A percentile compares a stretch with the other conserved stretches of the same genome.
Evolutionary conservation across 768 basidiomycete species (phyloP).

Genomic region (Mycena amicta): DNA sequence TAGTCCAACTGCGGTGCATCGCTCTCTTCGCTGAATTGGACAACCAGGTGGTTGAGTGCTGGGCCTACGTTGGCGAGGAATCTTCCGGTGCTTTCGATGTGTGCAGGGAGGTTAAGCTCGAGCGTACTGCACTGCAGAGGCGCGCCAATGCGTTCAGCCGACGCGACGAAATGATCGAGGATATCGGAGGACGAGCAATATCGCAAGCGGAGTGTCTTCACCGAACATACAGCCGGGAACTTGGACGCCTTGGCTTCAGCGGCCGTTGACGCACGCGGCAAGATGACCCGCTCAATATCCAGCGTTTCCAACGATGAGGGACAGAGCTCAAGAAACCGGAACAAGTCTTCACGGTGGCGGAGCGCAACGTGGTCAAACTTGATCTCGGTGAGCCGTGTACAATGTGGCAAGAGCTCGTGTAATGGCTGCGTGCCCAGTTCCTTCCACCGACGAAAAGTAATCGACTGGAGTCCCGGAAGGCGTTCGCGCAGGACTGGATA

Average conservation of each 20-base stretch:
- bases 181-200: not conserved
- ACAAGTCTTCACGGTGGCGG: not conserved
- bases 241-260: too few relatives aligned
- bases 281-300: not conserved
- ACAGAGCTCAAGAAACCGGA: slow-evolving; percentile 5
- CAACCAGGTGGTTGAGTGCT: not conserved
- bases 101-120: not conserved
- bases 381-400: not conserved
- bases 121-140: not conserved
- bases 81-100: not conserved
- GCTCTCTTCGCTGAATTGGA: too few relatives aligned
- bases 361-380: not conserved
- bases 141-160: not conserved
- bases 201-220: not conserved
- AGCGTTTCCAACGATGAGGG: not conserved
- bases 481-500: not conserved
- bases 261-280: too few relatives aligned
- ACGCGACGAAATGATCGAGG: not conserved
- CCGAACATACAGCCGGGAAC: not conserved
- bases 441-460: slow-evolving; percentile 1
- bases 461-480: not conserved
- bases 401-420: not conserved
- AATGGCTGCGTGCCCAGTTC: slow-evolving; percentile 2
- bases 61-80: not conserved
- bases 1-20: too few relatives aligned